Base-by-base conservation (phyloP, 192 early-diverging fungal genomes). In the Entophlyctis luteolus region DNA sequence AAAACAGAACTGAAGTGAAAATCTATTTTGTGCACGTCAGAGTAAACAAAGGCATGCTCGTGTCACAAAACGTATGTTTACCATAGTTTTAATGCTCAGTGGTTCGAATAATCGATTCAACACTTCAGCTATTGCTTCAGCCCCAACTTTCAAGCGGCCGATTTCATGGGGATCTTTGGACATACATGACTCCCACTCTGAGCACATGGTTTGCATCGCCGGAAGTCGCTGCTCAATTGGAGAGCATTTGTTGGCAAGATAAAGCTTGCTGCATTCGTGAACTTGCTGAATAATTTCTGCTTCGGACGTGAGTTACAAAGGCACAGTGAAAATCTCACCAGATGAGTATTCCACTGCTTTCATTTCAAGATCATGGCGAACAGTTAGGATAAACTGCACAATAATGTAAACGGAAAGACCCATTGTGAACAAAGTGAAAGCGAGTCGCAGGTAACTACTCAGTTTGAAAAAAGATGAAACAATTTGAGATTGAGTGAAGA, bases 21-120 rank as follows among this genome's bases (percentile, higher is more conserved):
- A 66, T 38, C 63, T 66, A 34, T 0, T 1, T 55, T 14, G 22
- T 0, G 0, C 18, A 42, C 28, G 4, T 14, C 37, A 39, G 29
- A 39, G 27, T 42, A 42, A 22, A 12, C 38, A 20, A 42, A 5
- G 38, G 14, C 4, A 39, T 2, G 18, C 38, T n/a, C 36, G 22
- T 25, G 36, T 12, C 0, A 5, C n/a, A n/a, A 42, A 59, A 0
- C 1, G 36, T 6, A 5, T 1, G 3, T 2, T 32, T 45, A 82
- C 84, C 88, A 94, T 88, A 0, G 91, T 89, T 57, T 94, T 94
- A 54, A 88, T 86, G n/a, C 90, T 91, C 4, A 94, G 81, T 5
- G 90, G 87, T 31, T 94, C 87, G 33, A 92, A 84, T 59, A 94
- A 89, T 34, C 88, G 82, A 59, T 91, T 93, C 48, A 90, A 72